Evolutionary conservation across 202 grass and related monocot species (phyloP).

Genomic region (Carex arenaria): DNA sequence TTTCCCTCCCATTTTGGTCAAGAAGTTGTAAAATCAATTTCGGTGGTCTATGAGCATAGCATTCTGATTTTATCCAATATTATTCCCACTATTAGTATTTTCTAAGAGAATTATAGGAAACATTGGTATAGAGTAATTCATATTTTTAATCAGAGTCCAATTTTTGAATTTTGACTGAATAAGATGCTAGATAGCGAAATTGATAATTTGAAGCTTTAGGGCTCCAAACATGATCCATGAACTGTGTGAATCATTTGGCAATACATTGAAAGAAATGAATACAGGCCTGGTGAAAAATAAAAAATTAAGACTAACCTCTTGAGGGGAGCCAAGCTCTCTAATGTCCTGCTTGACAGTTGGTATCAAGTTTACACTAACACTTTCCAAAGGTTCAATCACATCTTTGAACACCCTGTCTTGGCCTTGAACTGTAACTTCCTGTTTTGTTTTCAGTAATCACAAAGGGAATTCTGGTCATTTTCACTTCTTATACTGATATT

Average conservation of each 20-base stretch:
- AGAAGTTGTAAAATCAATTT: neutral
- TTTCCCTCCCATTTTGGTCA: neutral
- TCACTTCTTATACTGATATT: neutral
- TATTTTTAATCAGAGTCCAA: neutral
- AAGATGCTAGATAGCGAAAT: neutral
- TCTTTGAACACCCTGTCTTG: slow-evolving; percentile 99
- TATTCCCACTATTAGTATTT: neutral
- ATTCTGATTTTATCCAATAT: too few relatives aligned
- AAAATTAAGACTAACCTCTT: slow-evolving; percentile 40
- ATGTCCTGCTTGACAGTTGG: slow-evolving; percentile 72
- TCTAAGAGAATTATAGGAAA: neutral
- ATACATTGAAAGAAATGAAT: neutral
- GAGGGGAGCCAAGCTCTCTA: slow-evolving; percentile 75
- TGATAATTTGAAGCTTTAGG: neutral
- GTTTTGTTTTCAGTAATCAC: slow-evolving; percentile 12
- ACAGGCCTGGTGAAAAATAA: neutral
- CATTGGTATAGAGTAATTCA: neutral
- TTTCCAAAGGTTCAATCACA: slow-evolving; percentile 89
- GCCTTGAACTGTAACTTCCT: slow-evolving; percentile 86
- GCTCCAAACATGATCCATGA: neutral
- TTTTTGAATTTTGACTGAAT: neutral
- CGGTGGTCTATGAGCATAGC: neutral
- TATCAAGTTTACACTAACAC: slow-evolving; percentile 79
- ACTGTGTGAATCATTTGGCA: neutral
- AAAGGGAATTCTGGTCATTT: neutral